Evolutionary conservation across 495 filamentous ascomycete species (phyloP).

Genomic region (Penicillium crystallinum): DNA sequence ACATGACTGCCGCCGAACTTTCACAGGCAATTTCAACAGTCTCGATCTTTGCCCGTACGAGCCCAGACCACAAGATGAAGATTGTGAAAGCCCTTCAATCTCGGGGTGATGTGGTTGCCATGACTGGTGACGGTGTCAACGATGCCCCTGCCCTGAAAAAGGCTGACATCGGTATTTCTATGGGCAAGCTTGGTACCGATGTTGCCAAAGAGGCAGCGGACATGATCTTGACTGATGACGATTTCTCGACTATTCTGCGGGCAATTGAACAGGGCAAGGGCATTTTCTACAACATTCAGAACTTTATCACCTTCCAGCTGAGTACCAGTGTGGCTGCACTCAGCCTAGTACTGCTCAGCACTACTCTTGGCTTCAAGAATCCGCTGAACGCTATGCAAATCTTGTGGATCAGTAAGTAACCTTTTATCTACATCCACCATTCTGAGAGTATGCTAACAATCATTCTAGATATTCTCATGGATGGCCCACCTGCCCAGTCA

Average conservation of each 20-base stretch:
- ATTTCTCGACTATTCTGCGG: conserved; percentile 93
- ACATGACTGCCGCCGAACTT: conserved; percentile 79
- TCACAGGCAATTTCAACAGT: conserved; percentile 77
- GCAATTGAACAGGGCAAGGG: conserved; percentile 98
- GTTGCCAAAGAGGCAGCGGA: conserved; percentile 99
- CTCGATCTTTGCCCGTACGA: conserved; percentile 92
- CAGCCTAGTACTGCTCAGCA: conserved; percentile 85
- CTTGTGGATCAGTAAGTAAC: conserved; percentile 89
- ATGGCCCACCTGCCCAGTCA: conserved; percentile 94
- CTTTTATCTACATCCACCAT: neutral
- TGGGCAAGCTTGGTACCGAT: conserved; percentile 92
- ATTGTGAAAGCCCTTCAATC: conserved; percentile 88
- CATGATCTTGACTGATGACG: conserved; percentile 97
- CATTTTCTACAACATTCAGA: conserved; percentile 99
- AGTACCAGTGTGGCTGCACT: conserved; percentile 94
- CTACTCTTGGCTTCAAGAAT: conserved; percentile 85
- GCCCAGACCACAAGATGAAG: conserved; percentile 96
- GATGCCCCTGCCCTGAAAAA: conserved; percentile 96
- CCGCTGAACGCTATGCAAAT: conserved; percentile 99
- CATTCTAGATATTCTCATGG: conserved; percentile 90
- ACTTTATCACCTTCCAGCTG: conserved; percentile 97
- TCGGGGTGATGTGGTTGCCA: conserved; percentile 94
- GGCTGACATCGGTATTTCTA: conserved; percentile 95
- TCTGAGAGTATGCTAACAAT: conserved; percentile 1
- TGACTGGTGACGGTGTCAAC: conserved; percentile 98